Base-by-base conservation (phyloP, 202 grass and related monocot species). In the Musa balbisiana region DNA sequence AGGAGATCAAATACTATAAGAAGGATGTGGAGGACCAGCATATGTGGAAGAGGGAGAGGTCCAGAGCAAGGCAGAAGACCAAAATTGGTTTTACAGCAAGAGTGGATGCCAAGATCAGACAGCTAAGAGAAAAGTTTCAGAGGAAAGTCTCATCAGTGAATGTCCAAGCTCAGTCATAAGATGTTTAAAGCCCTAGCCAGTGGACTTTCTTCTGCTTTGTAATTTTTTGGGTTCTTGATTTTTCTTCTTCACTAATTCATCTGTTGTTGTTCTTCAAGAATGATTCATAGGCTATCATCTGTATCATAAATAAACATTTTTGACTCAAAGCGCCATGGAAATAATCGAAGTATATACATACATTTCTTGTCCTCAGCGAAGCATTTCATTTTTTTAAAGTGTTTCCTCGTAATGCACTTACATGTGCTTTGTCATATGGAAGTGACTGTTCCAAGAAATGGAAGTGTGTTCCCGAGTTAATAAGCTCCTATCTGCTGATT, bases 81-180 rank as follows among this genome's bases (percentile, higher is more conserved):
- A 98, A 99, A 87, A 99, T 95, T 80, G 91, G 91, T 71, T 99
- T 95, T 79, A 95, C 91, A 0, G 96, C 91, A 0, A 92, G 91
- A 82, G 96, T 99, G 6, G 96, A 99, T 17, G 89, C 91, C 9
- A 99, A 99, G 86, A 92, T 99, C 27, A 99, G 88, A 70, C 89
- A 92, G 53, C 76, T 99, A 49, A 94, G 74, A 75, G 80, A 87
- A 71, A 95, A 79, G 77, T 85, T 99, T 78, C 96, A 99, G 70
- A 99, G 84, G 75, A 95, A 92, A 84, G 76, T 64, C 52, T 83
- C 91, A 23, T 80, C 88, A 13, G 68, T 95, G 74, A 85, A 82
- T 21, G 87, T 89, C 2, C 79, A 80, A 77, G 80, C 82, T 53
- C 19, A 23, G 23, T 29, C 49, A 12, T 72, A 53, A 8, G 0